Base-by-base conservation (phyloP, 2,329 filamentous ascomycete genomes). In the Orbilia quercus region DNA sequence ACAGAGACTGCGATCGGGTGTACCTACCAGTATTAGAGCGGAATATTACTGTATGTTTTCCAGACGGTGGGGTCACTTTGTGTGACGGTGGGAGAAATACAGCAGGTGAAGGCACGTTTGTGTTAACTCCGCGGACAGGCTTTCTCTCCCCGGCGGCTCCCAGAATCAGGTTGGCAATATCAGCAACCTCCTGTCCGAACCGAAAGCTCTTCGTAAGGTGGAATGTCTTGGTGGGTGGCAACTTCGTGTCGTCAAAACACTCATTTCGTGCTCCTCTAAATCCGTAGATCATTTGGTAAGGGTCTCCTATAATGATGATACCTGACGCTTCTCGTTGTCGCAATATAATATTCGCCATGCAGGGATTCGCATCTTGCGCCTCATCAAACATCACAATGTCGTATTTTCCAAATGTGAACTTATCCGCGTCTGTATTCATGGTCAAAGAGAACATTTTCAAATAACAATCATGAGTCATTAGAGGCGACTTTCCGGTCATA, bases 231-330 rank as follows among this genome's bases (percentile, higher is more conserved):
- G 58, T 69, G n/a, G 75, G 73, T 5, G 70, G 75, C 28, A 74
- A 67, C 40, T 28, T 62, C n/a, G 20, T 31, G 28, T 76, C 73
- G 25, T 77, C 75, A 28, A 77, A 77, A 28, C 71, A 75, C 28
- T 75, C 73, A 36, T 76, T 77, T 7, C 58, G 62, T 14, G 76
- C 71, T n/a, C 75, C 75, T 36, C 63, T 47, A 53, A 77, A 77
- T 11, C 71, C 63, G 50, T 77, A 76, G 14, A 77, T 77, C 44
- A 73, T 76, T 45, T 77, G 76, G 44, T 77, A 77, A 2, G 76
- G 76, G 50, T 77, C 76, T 12, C 76, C 76, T 22, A 77, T 75
- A 11, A 77, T 58, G 6, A 77, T 72, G 14, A 77, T 58, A 7
- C 67, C 73, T 7, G 45, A 48, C 23, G 62, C 71, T 7, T 58